Evolutionary conservation across 352 stramenopile genomes (phyloP).

Genomic region (Globisporangium solare): DNA sequence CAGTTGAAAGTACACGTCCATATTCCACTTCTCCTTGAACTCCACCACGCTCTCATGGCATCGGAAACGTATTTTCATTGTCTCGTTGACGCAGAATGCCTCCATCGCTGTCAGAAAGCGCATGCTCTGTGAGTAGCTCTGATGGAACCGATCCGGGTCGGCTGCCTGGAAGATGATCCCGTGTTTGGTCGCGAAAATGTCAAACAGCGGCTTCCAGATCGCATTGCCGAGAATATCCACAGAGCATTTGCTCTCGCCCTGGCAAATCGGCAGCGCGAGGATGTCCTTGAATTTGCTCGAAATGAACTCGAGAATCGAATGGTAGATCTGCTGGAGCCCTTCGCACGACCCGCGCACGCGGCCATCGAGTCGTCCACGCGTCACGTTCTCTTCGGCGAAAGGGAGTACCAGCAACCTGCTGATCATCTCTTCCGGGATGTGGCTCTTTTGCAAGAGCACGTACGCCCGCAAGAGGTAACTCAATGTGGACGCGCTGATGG

Average conservation of each 20-base stretch:
- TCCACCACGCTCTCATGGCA: constrained; percentile 64
- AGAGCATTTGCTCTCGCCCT: constrained; percentile 56
- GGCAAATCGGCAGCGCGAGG: constrained; percentile 58
- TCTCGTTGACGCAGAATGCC: constrained; percentile 47
- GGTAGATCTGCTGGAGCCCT: constrained; percentile 66
- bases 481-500: constrained; percentile 55
- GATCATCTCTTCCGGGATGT: constrained; percentile 83
- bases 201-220: constrained; percentile 76
- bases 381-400: constrained; percentile 76
- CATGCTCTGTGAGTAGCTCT: constrained; percentile 80
- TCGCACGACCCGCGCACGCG: constrained; percentile 70
- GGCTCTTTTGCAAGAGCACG: constrained; percentile 63
- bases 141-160: constrained; percentile 73
- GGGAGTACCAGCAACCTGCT: constrained; percentile 66
- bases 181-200: constrained; percentile 65
- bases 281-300: constrained; percentile 59
- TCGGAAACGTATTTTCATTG: constrained; percentile 61
- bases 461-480: constrained; percentile 76
- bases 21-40: constrained; percentile 88
- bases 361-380: constrained; percentile 71
- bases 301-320: constrained; percentile 70
- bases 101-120: constrained; percentile 57
- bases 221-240: constrained; percentile 79
- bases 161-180: constrained; percentile 79
- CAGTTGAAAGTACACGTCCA: constrained; percentile 86